Evolutionary conservation across 2,329 filamentous ascomycete genomes (phyloP).

Genomic region (Ceratocystis destructans): DNA sequence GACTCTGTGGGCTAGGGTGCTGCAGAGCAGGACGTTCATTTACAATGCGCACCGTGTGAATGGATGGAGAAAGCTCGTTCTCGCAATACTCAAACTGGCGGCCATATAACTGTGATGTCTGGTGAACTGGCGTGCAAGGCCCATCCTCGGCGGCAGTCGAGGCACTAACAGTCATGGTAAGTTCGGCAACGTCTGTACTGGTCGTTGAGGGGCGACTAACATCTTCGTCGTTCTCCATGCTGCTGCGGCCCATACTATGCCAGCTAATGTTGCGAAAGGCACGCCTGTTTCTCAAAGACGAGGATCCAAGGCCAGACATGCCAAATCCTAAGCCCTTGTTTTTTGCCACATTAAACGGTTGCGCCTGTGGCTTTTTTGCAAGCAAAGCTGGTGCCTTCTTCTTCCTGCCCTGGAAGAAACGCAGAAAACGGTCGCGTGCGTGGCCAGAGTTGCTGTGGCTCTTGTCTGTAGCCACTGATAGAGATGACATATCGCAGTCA

Average conservation of each 20-base stretch:
- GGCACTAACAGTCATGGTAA: slow-evolving; percentile 8
- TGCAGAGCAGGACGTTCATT: slow-evolving; percentile 14
- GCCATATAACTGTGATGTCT: neutral
- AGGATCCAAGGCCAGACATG: neutral
- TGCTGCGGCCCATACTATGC: neutral
- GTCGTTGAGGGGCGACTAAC: slow-evolving; percentile 11
- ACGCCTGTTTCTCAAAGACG: neutral
- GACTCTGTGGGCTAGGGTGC: slow-evolving; percentile 18
- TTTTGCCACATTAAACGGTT: neutral
- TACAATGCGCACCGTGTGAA: slow-evolving; percentile 17
- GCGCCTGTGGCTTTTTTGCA: slow-evolving; percentile 10
- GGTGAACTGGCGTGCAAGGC: slow-evolving; percentile 11
- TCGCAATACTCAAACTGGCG: slow-evolving; percentile 14
- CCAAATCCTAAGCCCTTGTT: neutral
- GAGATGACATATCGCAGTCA: slow-evolving; percentile 1
- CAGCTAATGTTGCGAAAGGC: slow-evolving; percentile 5
- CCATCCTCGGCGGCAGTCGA: slow-evolving; percentile 7
- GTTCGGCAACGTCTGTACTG: slow-evolving; percentile 3
- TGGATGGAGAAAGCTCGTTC: slow-evolving; percentile 14
- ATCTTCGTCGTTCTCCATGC: neutral
- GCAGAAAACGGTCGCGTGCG: slow-evolving; percentile 6
- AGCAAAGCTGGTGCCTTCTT: slow-evolving; percentile 13
- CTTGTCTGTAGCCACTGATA: slow-evolving; percentile 3
- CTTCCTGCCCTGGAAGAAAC: slow-evolving; percentile 13
- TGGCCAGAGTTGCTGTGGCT: neutral